Evolutionary conservation across 495 filamentous ascomycete genomes (phyloP).

Genomic region (Hyaloscypha variabilis): DNA sequence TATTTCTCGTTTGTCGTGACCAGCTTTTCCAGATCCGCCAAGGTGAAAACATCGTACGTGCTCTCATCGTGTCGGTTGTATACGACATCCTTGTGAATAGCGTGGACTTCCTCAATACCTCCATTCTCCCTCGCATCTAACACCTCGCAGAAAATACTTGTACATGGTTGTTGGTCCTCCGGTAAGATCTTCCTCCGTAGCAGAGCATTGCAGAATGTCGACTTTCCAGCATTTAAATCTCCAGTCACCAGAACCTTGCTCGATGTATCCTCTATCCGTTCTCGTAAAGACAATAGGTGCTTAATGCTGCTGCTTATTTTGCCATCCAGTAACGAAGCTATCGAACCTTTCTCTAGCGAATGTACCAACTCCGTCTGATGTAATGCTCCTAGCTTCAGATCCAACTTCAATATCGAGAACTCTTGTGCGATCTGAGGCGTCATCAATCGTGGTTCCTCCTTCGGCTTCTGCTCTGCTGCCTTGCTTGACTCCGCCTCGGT

Average conservation of each 20-base stretch:
- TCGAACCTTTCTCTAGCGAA: conserved; percentile 89
- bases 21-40: conserved; percentile 81
- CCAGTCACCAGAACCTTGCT: conserved; percentile 98
- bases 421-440: conserved; percentile 93
- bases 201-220: conserved; percentile 96
- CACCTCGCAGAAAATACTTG: conserved; percentile 97
- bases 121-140: conserved; percentile 88
- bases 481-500: conserved; percentile 70
- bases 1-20: conserved; percentile 86
- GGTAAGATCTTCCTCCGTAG: conserved; percentile 90
- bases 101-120: conserved; percentile 92
- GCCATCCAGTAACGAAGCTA: conserved; percentile 88
- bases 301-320: conserved; percentile 92
- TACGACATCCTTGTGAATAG: conserved; percentile 74
- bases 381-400: conserved; percentile 84
- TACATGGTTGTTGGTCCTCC: conserved; percentile 98
- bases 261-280: conserved; percentile 94
- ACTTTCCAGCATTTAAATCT: conserved; percentile 96
- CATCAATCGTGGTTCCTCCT: conserved; percentile 71
- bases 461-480: conserved; percentile 56
- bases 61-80: conserved; percentile 92
- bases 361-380: conserved; percentile 92
- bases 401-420: conserved; percentile 92
- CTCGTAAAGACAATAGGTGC: conserved; percentile 82
- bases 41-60: conserved; percentile 83